Base-by-base conservation (phyloP, 257 asterid genomes). In the Solanum habrochaites region DNA sequence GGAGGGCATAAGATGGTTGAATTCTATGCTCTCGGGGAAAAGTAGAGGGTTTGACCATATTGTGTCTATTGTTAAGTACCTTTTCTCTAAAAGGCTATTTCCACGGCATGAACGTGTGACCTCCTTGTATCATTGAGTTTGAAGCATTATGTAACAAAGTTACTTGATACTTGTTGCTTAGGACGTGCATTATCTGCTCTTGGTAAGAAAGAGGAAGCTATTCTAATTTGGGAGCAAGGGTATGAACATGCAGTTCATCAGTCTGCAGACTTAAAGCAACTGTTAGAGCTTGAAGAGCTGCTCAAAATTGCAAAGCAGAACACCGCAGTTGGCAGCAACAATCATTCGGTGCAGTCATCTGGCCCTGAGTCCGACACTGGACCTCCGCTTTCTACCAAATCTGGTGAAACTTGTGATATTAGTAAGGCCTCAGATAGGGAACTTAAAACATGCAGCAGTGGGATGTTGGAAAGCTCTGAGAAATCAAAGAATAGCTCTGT, bases 161-260 rank as follows among this genome's bases (percentile, higher is more conserved):
- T 83, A 89, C 85, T 86, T 71, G 85, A 84, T 89, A 32, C 88
- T 87, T 90, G 86, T 71, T 85, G 67, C 88, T 32, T 83, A 97
- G 99, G 99, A 39, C 94, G 85, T 86, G 99, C 99, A 87, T 90
- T 94, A 87, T 95, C 97, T 90, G 93, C 98, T 85, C 82, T 97
- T 85, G 99, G 99, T 89, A 72, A 72, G 81, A 72, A 72, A 72
- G 81, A 37, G 29, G 81, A 72, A 72, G 47, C 81, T 72, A 29
- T 72, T 85, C 91, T 89, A 88, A 93, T 95, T 86, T 97, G 98
- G 99, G 93, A 94, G 94, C 93, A 93, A 92, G 99, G 98, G 58
- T 93, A 92, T 87, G 93, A 91, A 86, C 94, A 88, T 89, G 98
- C 98, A 88, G 91, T 93, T 91, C 88, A 90, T 40, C 96, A 94